Base-by-base conservation (phyloP, 2,329 filamentous ascomycete genomes). In the Alternaria burnsii region DNA sequence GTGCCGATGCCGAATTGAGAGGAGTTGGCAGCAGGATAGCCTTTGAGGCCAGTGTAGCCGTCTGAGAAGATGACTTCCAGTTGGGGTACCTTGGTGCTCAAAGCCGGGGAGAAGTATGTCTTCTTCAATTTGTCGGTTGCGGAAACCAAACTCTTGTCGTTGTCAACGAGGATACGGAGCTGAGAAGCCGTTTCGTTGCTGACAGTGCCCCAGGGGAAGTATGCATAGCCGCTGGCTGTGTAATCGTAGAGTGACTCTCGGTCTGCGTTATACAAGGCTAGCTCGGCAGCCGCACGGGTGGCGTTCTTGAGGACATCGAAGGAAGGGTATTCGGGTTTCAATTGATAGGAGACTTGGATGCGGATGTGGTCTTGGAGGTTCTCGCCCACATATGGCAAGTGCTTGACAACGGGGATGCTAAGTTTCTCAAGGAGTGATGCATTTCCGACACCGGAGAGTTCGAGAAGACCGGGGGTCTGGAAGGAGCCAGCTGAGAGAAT, bases 51-150 rank as follows among this genome's bases (percentile, higher is more conserved):
- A 1, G 79, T 80, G 67, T 82, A 83, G 3, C 80, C 80, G 59
- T 83, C 81, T 1, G 79, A 80, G 65, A 83, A 81, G 58, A 82
- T 80, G 36, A 82, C 61, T 65, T 83, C 81, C 1, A 81, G 63
- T 59, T 82, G 78, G 0, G 81, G 79, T 8, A 82, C 74, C n/a
- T 62, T 58, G 5, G 63, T 59, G 54, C 57, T 71, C 32, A 68
- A 53, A 2, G 65, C 51, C 11, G 82, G 68, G 16, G 70, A 67
- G 43, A 85, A 71, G 58, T 81, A 72, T 56, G 63, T 63, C 44
- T 68, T 66, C 58, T 72, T 74, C 40, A 69, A 24, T 20, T 63
- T 63, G 30, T 69, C 66, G 16, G 68, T 62, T 5, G 65, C 36
- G 0, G 69, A 68, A 3, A 50, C 66, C 48, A 67, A 34, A 14